Evolutionary conservation across 768 basidiomycete genomes (phyloP).

Genomic region (Sarcomyxa edulis): DNA sequence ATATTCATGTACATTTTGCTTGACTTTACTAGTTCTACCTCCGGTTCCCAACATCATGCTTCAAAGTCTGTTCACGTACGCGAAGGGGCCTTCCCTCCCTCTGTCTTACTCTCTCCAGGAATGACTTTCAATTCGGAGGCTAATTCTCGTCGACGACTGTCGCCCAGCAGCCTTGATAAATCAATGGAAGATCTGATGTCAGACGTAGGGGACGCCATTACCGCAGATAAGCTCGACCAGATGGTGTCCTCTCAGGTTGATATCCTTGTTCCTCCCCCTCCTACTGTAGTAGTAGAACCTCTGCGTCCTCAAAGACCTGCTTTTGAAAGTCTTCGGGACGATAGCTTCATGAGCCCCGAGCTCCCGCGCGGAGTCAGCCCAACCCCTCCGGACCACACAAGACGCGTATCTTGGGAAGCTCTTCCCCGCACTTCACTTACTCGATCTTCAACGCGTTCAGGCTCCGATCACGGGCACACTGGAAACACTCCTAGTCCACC

Average conservation of each 20-base stretch:
- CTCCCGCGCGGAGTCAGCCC: too few relatives aligned
- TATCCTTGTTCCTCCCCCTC: conserved; percentile 5
- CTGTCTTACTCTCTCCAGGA: conserved; percentile 18
- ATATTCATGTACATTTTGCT: too few relatives aligned
- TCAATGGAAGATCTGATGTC: conserved; percentile 2
- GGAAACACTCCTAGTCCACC: conserved; percentile 37
- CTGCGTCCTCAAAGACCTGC: background rate
- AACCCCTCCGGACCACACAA: too few relatives aligned
- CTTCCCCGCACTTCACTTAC: background rate
- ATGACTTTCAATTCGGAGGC: conserved; percentile 10
- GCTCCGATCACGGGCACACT: conserved; percentile 12
- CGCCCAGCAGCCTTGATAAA: too few relatives aligned
- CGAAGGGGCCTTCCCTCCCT: conserved; percentile 66
- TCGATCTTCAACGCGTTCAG: conserved; percentile 14
- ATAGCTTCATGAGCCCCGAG: conserved; percentile 1
- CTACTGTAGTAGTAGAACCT: conserved; percentile 4
- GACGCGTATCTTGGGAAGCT: too few relatives aligned
- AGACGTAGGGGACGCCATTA: background rate
- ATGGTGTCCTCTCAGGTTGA: background rate
- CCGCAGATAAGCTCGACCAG: too few relatives aligned
- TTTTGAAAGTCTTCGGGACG: background rate
- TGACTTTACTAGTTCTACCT: background rate
- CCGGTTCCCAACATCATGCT: background rate
- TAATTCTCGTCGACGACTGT: conserved; percentile 15
- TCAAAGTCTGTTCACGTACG: conserved; percentile 34